A percentile compares a stretch with the other conserved stretches of the same genome.
Evolutionary conservation across 495 filamentous ascomycete species (phyloP).

Genomic region (Letharia columbiana): DNA sequence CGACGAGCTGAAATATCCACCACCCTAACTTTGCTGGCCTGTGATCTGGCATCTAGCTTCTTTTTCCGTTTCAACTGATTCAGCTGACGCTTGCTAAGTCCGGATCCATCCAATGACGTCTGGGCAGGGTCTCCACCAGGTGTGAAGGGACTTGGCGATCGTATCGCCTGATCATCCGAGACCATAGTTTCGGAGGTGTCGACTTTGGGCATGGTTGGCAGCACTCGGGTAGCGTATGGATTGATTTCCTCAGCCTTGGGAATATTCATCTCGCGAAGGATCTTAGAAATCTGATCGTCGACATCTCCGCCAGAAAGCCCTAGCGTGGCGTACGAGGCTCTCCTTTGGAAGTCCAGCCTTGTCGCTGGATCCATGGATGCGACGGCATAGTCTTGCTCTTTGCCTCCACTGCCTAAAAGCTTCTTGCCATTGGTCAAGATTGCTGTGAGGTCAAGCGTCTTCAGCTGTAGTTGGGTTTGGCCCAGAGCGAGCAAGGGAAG

Average conservation of each 20-base stretch:
- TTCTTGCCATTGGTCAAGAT: slow-evolving; percentile 75
- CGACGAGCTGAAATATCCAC: slow-evolving; percentile 71
- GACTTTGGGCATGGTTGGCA: slow-evolving; percentile 39
- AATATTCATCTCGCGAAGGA: slow-evolving; percentile 52
- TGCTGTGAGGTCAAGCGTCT: slow-evolving; percentile 64
- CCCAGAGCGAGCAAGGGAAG: slow-evolving; percentile 14
- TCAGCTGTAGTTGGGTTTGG: slow-evolving; percentile 59
- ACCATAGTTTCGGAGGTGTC: slow-evolving; percentile 33
- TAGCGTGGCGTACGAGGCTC: slow-evolving; percentile 70
- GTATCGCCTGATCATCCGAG: slow-evolving; percentile 40
- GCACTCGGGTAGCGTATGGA: slow-evolving; percentile 31
- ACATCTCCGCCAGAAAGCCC: slow-evolving; percentile 79
- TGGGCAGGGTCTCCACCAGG: slow-evolving; percentile 38
- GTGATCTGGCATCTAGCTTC: slow-evolving; percentile 73
- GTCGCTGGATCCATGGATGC: slow-evolving; percentile 71
- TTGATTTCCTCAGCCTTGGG: slow-evolving; percentile 29
- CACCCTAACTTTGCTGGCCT: slow-evolving; percentile 81
- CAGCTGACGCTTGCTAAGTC: slow-evolving; percentile 80
- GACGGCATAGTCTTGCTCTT: slow-evolving; percentile 74
- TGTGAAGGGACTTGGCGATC: slow-evolving; percentile 34
- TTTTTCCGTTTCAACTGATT: slow-evolving; percentile 90
- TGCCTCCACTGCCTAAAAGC: slow-evolving; percentile 70
- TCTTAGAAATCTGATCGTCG: slow-evolving; percentile 65
- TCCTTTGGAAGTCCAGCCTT: slow-evolving; percentile 79
- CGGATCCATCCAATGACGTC: slow-evolving; percentile 55